A percentile compares a stretch with the other conserved stretches of the same genome.
Evolutionary conservation across 1,139 yeast genomes (phyloP).

Genomic region (Sugiyamaella pinicola): DNA sequence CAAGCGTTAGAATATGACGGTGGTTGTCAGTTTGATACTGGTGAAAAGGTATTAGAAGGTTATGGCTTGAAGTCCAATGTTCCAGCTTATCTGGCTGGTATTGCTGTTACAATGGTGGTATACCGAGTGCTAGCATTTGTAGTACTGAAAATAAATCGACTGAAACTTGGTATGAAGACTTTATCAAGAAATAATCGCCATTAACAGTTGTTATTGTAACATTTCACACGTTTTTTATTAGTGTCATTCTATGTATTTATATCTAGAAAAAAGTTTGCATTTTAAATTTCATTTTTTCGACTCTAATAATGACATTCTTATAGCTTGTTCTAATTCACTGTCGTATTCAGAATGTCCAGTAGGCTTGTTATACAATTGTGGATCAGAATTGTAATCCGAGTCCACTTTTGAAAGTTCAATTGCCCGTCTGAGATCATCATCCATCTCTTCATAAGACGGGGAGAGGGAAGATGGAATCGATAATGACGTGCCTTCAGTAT

Average conservation of each 20-base stretch:
- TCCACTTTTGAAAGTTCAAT: conserved; percentile 27
- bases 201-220: background rate
- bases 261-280: conserved; percentile 1
- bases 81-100: conserved; percentile 41
- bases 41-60: conserved; percentile 51
- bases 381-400: conserved; percentile 2
- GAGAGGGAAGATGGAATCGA: background rate
- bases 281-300: background rate
- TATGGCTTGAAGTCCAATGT: conserved; percentile 48
- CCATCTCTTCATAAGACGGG: conserved; percentile 11
- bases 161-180: conserved; percentile 34
- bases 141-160: conserved; percentile 35
- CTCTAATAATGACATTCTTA: conserved; percentile 27
- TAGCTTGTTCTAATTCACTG: conserved; percentile 26
- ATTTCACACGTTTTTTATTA: background rate
- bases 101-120: conserved; percentile 41
- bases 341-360: conserved; percentile 5
- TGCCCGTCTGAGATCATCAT: conserved; percentile 27
- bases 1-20: conserved; percentile 40
- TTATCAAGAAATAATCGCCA: conserved; percentile 17
- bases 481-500: background rate
- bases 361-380: conserved; percentile 7
- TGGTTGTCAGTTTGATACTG: conserved; percentile 52
- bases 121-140: conserved; percentile 45
- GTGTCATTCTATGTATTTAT: background rate